Conservation (phyloP, 2,329 filamentous ascomycete genomes). For the Claviceps spartinae region DNA sequence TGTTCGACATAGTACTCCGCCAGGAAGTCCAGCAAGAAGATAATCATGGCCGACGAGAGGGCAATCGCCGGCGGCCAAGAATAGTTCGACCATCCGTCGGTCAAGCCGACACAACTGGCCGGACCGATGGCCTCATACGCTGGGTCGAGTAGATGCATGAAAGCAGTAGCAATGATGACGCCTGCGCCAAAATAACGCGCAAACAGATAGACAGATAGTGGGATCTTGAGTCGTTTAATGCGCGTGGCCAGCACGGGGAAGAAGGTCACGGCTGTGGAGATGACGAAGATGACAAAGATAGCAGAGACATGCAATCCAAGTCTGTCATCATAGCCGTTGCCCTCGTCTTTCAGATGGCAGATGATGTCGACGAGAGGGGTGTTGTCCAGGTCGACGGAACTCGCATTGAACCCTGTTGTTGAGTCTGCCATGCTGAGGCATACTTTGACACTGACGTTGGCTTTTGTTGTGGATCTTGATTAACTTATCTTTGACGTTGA, state of each 20-base stretch:
- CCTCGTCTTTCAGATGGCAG: constrained; percentile 32
- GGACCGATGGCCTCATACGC: constrained; percentile 54
- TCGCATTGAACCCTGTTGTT: constrained; percentile 36
- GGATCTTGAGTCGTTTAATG: constrained; percentile 45
- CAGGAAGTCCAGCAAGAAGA: constrained; percentile 37
- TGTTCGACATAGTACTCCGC: constrained; percentile 36
- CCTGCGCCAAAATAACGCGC: constrained; percentile 90
- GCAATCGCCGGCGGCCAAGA: constrained; percentile 39
- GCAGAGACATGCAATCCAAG: constrained; percentile 66
- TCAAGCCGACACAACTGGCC: constrained; percentile 28
- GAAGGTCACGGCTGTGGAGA: constrained; percentile 54
- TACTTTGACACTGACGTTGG: not conserved
- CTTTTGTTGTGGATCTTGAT: too few relatives aligned
- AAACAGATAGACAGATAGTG: constrained; percentile 65
- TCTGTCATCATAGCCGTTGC: constrained; percentile 43
- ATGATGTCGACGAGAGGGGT: constrained; percentile 20
- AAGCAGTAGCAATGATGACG: constrained; percentile 85
- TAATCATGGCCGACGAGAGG: constrained; percentile 30
- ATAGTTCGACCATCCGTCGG: constrained; percentile 36
- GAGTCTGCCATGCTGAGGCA: constrained; percentile 12
- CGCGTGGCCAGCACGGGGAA: constrained; percentile 59
- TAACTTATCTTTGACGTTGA: not conserved
- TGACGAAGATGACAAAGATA: constrained; percentile 76
- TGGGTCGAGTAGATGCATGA: constrained; percentile 76
- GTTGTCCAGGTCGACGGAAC: constrained; percentile 51